Conservation (phyloP, 805 yeast genomes). For the Millerozyma acaciae region DNA sequence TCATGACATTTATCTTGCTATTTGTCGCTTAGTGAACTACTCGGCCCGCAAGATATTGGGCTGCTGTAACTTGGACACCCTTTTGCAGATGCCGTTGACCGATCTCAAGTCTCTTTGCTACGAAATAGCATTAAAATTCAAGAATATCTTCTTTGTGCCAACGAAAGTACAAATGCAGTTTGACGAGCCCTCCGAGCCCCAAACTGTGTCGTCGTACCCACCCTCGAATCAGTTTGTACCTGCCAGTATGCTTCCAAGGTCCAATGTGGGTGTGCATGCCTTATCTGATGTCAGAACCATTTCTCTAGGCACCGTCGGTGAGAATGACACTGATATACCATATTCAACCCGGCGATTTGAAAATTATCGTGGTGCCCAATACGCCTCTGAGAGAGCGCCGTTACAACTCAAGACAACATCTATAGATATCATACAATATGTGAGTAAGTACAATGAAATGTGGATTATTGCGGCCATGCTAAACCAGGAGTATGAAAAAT, state of each 20-base stretch:
- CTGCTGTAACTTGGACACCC: neutral
- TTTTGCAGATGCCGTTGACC: conserved; percentile 22
- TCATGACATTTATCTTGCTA: conserved; percentile 3
- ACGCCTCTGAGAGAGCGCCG: neutral
- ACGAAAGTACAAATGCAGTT: conserved; percentile 5
- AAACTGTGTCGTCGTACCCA: neutral
- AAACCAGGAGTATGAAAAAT: conserved; percentile 13
- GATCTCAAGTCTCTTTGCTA: conserved; percentile 21
- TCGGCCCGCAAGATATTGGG: conserved; percentile 1
- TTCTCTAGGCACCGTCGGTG: too few species aligned
- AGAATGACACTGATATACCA: too few species aligned
- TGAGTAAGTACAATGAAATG: conserved; percentile 24
- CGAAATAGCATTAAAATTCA: conserved; percentile 19
- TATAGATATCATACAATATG: conserved; percentile 10
- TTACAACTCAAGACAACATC: neutral
- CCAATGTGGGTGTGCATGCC: neutral
- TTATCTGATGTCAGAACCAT: neutral
- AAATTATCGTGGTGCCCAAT: neutral
- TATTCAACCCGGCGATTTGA: too few species aligned
- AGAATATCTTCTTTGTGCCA: conserved; percentile 23
- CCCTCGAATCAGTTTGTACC: neutral
- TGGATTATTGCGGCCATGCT: conserved; percentile 24
- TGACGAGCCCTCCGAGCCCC: neutral
- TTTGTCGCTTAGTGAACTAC: conserved; percentile 4
- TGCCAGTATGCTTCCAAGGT: neutral